Conservation (phyloP, 2,329 filamentous ascomycete species). For the Lasiodiplodia citricola region DNA sequence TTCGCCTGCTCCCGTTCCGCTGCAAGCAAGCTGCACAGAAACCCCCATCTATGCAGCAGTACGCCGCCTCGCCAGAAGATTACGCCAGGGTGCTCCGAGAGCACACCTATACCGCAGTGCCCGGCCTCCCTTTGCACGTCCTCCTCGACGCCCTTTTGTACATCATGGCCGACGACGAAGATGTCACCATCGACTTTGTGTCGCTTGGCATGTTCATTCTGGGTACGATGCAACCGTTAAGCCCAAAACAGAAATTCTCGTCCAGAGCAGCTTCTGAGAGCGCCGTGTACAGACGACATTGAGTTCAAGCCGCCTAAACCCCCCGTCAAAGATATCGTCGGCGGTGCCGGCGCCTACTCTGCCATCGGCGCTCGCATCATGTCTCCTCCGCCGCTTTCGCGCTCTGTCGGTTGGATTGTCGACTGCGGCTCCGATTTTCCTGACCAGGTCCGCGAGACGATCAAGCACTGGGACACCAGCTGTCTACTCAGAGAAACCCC, state of each 20-base stretch:
- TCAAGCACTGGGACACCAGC: conserved; percentile 78
- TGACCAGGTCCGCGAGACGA: conserved; percentile 62
- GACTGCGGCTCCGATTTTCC: conserved; percentile 92
- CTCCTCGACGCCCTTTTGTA: conserved; percentile 25
- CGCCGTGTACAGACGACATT: conserved; percentile 74
- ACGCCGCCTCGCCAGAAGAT: conserved; percentile 1
- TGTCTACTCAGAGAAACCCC: conserved; percentile 71
- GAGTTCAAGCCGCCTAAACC: conserved; percentile 76
- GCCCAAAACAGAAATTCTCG: conserved; percentile 4
- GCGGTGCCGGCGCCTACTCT: conserved; percentile 85
- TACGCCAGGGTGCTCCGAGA: conserved; percentile 18
- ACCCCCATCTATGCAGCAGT: conserved; percentile 22
- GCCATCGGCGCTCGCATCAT: conserved; percentile 89
- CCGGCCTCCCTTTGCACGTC: conserved; percentile 15
- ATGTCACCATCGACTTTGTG: conserved; percentile 57
- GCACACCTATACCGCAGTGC: conserved; percentile 10
- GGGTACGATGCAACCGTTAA: conserved; percentile 47
- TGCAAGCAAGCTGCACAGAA: background rate
- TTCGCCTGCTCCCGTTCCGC: conserved; percentile 13
- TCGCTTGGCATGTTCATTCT: conserved; percentile 70
- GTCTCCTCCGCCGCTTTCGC: conserved; percentile 69
- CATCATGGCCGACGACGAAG: conserved; percentile 28
- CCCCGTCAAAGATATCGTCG: conserved; percentile 76
- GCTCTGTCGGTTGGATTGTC: conserved; percentile 84
- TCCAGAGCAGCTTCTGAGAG: conserved; percentile 21